phyloP scores from a whole-genome alignment of 177 flowering plant species.

The Vitis hybrid region DNA sequence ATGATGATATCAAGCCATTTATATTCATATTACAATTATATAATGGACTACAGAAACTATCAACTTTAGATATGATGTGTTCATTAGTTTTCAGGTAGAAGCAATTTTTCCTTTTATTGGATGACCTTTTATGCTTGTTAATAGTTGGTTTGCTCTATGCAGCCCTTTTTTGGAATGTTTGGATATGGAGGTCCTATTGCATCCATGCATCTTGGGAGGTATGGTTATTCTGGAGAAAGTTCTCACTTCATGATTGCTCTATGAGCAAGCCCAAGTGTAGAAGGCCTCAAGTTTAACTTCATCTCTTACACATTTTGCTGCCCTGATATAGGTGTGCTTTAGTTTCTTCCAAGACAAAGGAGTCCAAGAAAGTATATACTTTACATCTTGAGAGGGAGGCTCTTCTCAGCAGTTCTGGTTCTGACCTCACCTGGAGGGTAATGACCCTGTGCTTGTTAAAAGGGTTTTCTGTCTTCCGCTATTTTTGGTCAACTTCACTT shows the following conservation, averaged over 20 bases:
- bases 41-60: too few species aligned
- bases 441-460: background rate
- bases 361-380: conserved; percentile 56
- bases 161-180: conserved; percentile 92
- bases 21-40: too few species aligned
- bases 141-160: conserved; percentile 12
- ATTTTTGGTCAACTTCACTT: background rate
- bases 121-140: background rate
- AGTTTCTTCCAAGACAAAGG: conserved; percentile 76
- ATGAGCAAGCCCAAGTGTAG: background rate
- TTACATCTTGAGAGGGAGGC: conserved; percentile 64
- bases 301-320: background rate
- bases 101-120: background rate
- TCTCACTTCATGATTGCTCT: background rate
- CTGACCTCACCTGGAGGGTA: conserved; percentile 71
- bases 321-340: conserved; percentile 42
- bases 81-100: background rate
- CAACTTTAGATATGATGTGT: background rate
- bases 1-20: too few species aligned
- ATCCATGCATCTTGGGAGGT: conserved; percentile 85
- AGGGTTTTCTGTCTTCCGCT: background rate
- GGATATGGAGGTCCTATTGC: conserved; percentile 87
- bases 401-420: conserved; percentile 38
- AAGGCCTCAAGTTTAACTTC: background rate
- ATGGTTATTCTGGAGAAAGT: conserved; percentile 2